Conservation (phyloP, 441 rosid species). For the Pelargonium citronellum region DNA sequence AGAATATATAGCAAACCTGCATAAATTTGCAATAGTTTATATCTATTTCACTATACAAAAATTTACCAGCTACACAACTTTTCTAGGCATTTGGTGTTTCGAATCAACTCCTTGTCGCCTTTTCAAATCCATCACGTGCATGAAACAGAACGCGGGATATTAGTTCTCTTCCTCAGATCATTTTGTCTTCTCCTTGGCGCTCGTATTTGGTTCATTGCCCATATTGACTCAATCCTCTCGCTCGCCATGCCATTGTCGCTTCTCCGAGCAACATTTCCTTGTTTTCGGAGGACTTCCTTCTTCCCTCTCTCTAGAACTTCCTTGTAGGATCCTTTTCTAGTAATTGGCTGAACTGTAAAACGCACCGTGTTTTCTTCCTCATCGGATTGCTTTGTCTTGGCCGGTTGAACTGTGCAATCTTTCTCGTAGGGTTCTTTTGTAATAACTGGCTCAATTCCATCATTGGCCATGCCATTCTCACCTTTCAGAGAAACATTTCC, state of each 20-base stretch:
- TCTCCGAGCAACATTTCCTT: background rate
- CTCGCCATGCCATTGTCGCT: background rate
- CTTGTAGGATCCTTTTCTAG: slow-evolving; percentile 28
- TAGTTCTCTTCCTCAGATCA: slow-evolving; percentile 15
- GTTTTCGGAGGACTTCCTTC: slow-evolving; percentile 14
- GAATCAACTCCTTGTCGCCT: background rate
- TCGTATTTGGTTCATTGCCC: slow-evolving; percentile 35
- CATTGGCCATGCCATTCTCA: background rate
- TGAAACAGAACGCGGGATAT: slow-evolving; percentile 25
- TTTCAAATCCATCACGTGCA: slow-evolving; percentile 8
- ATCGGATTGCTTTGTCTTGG: background rate
- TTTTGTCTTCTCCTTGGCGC: background rate
- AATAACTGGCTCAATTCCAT: background rate
- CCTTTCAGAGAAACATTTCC: background rate
- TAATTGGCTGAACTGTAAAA: background rate
- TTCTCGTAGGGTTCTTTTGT: background rate
- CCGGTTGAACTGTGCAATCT: background rate
- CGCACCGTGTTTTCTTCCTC: background rate
- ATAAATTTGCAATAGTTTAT: too few species aligned
- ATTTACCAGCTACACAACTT: too few species aligned
- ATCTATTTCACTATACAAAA: too few species aligned
- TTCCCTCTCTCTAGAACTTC: slow-evolving; percentile 43
- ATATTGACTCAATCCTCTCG: slow-evolving; percentile 44
- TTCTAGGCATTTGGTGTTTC: too few species aligned
- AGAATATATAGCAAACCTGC: too few species aligned